Evolutionary conservation across 106 monocot species (phyloP).

Genomic region (Phalaenopsis aphrodite): DNA sequence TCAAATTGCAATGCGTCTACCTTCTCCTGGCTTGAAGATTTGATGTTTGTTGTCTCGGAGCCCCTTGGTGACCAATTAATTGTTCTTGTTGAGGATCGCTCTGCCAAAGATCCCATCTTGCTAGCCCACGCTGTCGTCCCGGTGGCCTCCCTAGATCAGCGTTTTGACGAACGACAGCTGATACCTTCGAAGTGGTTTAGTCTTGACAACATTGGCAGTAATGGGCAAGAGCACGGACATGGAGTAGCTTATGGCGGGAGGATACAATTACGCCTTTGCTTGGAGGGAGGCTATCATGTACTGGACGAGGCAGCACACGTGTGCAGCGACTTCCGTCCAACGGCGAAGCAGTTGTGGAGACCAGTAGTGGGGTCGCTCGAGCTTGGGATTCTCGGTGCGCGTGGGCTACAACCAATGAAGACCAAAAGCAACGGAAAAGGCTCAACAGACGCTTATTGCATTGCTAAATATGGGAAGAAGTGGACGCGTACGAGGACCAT

Average conservation of each 20-base stretch:
- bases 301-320: constrained; percentile 94
- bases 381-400: constrained; percentile 72
- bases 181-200: constrained; percentile 73
- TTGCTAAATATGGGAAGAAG: constrained; percentile 97
- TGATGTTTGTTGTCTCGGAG: constrained; percentile 81
- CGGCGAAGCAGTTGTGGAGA: constrained; percentile 90
- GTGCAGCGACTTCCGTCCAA: constrained; percentile 90
- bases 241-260: constrained; percentile 43
- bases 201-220: constrained; percentile 27
- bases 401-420: constrained; percentile 95
- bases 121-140: constrained; percentile 51
- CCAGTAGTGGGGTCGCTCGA: constrained; percentile 76
- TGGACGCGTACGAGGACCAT: constrained; percentile 93
- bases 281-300: constrained; percentile 95
- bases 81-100: constrained; percentile 80
- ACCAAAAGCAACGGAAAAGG: constrained; percentile 77
- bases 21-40: constrained; percentile 78
- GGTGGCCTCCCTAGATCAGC: constrained; percentile 43
- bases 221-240: background rate
- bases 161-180: constrained; percentile 70
- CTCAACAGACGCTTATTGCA: constrained; percentile 89
- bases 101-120: constrained; percentile 49
- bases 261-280: constrained; percentile 65
- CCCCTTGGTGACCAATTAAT: constrained; percentile 68
- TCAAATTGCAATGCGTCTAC: constrained; percentile 35